Evolutionary conservation across 1,284 basidiomycete species (phyloP).

Genomic region (Irpex rosettiformis): DNA sequence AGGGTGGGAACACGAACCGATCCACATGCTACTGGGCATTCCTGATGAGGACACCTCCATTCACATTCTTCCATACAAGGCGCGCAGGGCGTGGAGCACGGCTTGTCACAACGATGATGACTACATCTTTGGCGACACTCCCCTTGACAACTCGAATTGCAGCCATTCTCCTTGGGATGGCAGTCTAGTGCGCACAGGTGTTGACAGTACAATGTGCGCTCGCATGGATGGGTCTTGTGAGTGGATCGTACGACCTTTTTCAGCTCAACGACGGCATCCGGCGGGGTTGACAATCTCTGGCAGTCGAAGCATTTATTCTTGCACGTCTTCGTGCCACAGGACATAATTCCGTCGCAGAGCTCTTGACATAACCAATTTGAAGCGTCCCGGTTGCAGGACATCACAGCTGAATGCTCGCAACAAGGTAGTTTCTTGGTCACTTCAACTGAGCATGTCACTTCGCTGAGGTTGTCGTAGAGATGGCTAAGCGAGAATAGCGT

Average conservation of each 20-base stretch:
- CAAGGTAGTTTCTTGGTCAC: slow-evolving; percentile 44
- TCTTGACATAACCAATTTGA: slow-evolving; percentile 35
- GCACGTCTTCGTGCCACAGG: slow-evolving; percentile 53
- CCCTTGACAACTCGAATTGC: slow-evolving; percentile 40
- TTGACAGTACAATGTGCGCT: slow-evolving; percentile 50
- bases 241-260: slow-evolving; percentile 24
- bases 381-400: slow-evolving; percentile 45
- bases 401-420: slow-evolving; percentile 52
- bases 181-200: slow-evolving; percentile 53
- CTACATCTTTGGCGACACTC: slow-evolving; percentile 53
- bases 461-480: slow-evolving; percentile 38
- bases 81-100: slow-evolving; percentile 53
- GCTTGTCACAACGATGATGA: slow-evolving; percentile 45
- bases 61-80: slow-evolving; percentile 59
- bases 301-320: slow-evolving; percentile 46
- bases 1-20: slow-evolving; percentile 44
- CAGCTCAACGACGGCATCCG: slow-evolving; percentile 12
- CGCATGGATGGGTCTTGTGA: slow-evolving; percentile 50
- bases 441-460: slow-evolving; percentile 40
- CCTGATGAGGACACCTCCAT: slow-evolving; percentile 55
- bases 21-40: slow-evolving; percentile 62
- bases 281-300: slow-evolving; percentile 30
- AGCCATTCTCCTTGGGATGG: slow-evolving; percentile 41
- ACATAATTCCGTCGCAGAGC: slow-evolving; percentile 39
- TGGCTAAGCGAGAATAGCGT: slow-evolving; percentile 40